Evolutionary conservation across 148 eudicot species (phyloP).

Genomic region (Rhododendron ferrugineum): DNA sequence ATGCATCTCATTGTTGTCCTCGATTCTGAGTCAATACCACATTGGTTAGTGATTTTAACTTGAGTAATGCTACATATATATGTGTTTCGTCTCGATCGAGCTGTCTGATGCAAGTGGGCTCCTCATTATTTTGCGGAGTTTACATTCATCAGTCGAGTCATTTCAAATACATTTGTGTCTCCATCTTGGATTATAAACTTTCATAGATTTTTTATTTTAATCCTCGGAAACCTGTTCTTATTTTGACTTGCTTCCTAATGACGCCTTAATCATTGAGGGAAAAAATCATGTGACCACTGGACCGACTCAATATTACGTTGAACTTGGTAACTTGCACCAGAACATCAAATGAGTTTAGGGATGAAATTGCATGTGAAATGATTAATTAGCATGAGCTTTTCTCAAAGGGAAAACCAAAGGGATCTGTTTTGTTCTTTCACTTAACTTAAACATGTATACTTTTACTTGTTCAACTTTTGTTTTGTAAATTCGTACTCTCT

Average conservation of each 20-base stretch:
- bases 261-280: background rate
- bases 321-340: too few relatives aligned
- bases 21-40: constrained; percentile 23
- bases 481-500: too few relatives aligned
- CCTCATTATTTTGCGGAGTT: background rate
- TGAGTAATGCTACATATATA: background rate
- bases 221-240: background rate
- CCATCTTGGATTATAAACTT: too few relatives aligned
- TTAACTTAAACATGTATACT: too few relatives aligned
- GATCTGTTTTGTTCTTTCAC: too few relatives aligned
- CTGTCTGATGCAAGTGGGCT: background rate
- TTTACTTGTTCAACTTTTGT: too few relatives aligned
- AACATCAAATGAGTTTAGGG: too few relatives aligned
- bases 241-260: background rate
- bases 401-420: too few relatives aligned
- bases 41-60: background rate
- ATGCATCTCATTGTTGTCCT: constrained; percentile 36
- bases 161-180: too few relatives aligned
- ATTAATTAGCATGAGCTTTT: background rate
- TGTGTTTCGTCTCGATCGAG: too few relatives aligned
- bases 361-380: background rate
- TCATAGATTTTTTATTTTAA: background rate
- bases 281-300: too few relatives aligned
- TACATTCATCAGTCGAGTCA: background rate
- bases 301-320: too few relatives aligned